Evolutionary conservation across 2,329 filamentous ascomycete genomes (phyloP).

Genomic region (Xenoacremonium recifei): DNA sequence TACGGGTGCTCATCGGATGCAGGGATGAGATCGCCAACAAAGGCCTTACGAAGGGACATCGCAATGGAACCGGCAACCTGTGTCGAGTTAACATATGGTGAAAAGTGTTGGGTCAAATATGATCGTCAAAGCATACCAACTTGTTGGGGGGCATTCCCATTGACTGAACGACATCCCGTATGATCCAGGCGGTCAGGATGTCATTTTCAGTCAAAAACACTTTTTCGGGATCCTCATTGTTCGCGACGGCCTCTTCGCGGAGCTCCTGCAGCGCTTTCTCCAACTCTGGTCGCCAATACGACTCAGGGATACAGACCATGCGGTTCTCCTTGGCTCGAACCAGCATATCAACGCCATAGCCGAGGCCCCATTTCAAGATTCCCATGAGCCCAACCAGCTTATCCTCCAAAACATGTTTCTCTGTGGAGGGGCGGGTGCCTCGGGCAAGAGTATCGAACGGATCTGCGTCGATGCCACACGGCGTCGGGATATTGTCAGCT

Average conservation of each 20-base stretch:
- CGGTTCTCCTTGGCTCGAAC: slow-evolving; percentile 5
- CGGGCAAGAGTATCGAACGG: slow-evolving; percentile 4
- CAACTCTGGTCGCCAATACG: too few species aligned
- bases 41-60: background rate
- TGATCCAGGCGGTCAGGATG: background rate
- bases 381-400: too few species aligned
- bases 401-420: background rate
- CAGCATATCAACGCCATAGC: slow-evolving; percentile 1
- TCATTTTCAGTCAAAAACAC: background rate
- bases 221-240: background rate
- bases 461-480: slow-evolving; percentile 1
- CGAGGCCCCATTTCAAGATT: background rate
- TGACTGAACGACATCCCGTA: too few species aligned
- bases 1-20: background rate
- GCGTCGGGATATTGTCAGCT: slow-evolving; percentile 4
- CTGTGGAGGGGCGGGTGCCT: slow-evolving; percentile 1
- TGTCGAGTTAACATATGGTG: too few species aligned
- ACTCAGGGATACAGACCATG: slow-evolving; percentile 9
- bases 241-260: background rate
- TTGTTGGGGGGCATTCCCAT: too few species aligned
- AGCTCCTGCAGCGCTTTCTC: background rate
- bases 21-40: background rate
- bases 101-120: background rate
- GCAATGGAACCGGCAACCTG: background rate
- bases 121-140: background rate